Evolutionary conservation across 495 filamentous ascomycete species (phyloP).

Genomic region (Aspergillus indologenus): DNA sequence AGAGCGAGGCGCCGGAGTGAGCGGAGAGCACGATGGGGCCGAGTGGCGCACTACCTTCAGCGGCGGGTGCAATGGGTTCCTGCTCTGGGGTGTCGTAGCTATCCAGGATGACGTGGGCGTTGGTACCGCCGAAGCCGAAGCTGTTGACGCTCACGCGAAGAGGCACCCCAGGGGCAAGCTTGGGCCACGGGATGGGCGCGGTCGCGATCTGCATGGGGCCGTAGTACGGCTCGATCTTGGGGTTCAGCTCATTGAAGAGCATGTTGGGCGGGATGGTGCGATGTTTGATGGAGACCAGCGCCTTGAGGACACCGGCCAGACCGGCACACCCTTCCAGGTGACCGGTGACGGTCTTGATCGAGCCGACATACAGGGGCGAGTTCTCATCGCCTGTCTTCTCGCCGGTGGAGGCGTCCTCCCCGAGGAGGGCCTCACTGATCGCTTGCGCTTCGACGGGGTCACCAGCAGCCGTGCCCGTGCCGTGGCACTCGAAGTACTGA

Average conservation of each 20-base stretch:
- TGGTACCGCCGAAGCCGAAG: slow-evolving; percentile 33
- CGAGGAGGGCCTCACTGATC: slow-evolving; percentile 32
- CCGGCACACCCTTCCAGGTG: not conserved
- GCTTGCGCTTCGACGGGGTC: slow-evolving; percentile 42
- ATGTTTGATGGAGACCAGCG: slow-evolving; percentile 46
- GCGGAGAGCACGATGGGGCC: no score
- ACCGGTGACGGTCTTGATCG: not conserved
- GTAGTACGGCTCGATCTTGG: not conserved
- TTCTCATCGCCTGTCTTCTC: no score
- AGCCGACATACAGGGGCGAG: not conserved
- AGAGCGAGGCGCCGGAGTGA: no score
- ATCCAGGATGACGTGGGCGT: slow-evolving; percentile 23
- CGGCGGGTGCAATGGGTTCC: no score
- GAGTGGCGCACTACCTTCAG: no score
- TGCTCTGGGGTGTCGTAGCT: not conserved
- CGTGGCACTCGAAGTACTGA: slow-evolving; percentile 42
- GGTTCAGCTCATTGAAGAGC: not conserved
- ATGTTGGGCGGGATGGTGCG: slow-evolving; percentile 29
- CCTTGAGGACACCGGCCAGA: slow-evolving; percentile 39
- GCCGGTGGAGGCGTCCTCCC: not conserved
- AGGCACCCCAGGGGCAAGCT: not conserved
- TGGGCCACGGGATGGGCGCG: slow-evolving; percentile 27
- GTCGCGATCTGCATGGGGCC: slow-evolving; percentile 15
- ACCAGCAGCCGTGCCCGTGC: slow-evolving; percentile 40
- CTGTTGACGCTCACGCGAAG: slow-evolving; percentile 29